Evolutionary conservation across 495 filamentous ascomycete genomes (phyloP).

Genomic region (Neurospora sp.): DNA sequence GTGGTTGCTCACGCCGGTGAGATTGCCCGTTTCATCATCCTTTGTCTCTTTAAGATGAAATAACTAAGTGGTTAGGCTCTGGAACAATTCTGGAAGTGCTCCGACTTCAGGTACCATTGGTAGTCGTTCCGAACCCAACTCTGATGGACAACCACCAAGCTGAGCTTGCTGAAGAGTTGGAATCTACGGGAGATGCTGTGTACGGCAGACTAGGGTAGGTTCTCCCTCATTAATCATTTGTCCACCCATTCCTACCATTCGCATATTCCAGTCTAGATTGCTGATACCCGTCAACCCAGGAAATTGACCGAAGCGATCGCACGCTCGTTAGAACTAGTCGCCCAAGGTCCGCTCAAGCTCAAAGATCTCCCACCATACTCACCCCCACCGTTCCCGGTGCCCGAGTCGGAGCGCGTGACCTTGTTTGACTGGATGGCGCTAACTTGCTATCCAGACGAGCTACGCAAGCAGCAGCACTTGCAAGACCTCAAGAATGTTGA

Average conservation of each 20-base stretch:
- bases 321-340: conserved; percentile 5
- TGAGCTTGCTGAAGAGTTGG: conserved; percentile 69
- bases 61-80: conserved; percentile 46
- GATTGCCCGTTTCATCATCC: conserved; percentile 3
- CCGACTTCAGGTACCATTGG: conserved; percentile 51
- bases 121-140: conserved; percentile 76
- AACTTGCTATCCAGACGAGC: conserved; percentile 24
- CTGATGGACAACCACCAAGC: conserved; percentile 88
- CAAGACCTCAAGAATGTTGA: neutral
- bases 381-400: conserved; percentile 19
- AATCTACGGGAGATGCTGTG: conserved; percentile 57
- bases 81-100: conserved; percentile 82
- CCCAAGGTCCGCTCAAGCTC: conserved; percentile 14
- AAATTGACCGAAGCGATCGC: conserved; percentile 14
- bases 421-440: conserved; percentile 30
- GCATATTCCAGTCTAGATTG: neutral
- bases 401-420: conserved; percentile 17
- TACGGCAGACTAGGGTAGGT: conserved; percentile 55
- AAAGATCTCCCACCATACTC: conserved; percentile 18
- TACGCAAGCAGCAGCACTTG: conserved; percentile 12
- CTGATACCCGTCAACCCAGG: conserved; percentile 8
- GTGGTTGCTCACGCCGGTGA: conserved; percentile 85
- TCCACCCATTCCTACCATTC: too few relatives aligned
- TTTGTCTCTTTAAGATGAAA: neutral
- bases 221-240: neutral